Evolutionary conservation across 495 filamentous ascomycete species (phyloP), one percentile per base, ranked within the genome.

Genomic region (Penicillium roqueforti): DNA sequence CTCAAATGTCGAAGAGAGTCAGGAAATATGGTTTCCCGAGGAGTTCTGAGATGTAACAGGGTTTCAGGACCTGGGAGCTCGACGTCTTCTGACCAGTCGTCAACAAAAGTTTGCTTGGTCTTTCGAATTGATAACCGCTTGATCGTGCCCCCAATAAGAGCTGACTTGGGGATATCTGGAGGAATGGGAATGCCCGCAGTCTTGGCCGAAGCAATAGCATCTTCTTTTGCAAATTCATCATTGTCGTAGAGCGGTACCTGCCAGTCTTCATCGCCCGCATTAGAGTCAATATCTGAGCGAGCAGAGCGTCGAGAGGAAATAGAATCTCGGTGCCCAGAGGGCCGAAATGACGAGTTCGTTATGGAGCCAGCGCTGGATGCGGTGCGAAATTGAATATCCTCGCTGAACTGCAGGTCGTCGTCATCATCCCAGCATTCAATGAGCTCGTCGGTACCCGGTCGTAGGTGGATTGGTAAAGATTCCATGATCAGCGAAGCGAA

Each of bases 151-250:
- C 92, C 93, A 59, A 95, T 79, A 38, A 98, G 78, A 44, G 93
- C 93, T n/a, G 92, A 95, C 20, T 87, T 82, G n/a, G 93, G 91
- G 13, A 97, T 85, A 65, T 92, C 91, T 23, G 80, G 74, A 16
- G 93, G 93, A 57, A 98, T 85, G 25, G 93, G 92, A 47, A 98
- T 96, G 45, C 93, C 93, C 22, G 90, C 92, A 59, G 84, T 85
- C 54, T 85, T 86, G 37, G 91, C 93, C 4, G 89, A 89, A 16
- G 86, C 82, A 60, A 98, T 91, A 38, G 92, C 92, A 58, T 93
- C 87, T 61, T 84, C 68, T 2, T 84, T 92, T 0, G 87, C 87
- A 46, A 79, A 76, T 57, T 95, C 88, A 61, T 95, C 89, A 59
- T 90, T 85, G 20, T 83, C 85, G 1, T 86, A 84, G 8, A 95